phyloP scores from a whole-genome alignment of 2,329 filamentous ascomycete genomes.

The Pseudomassariella vexata region DNA sequence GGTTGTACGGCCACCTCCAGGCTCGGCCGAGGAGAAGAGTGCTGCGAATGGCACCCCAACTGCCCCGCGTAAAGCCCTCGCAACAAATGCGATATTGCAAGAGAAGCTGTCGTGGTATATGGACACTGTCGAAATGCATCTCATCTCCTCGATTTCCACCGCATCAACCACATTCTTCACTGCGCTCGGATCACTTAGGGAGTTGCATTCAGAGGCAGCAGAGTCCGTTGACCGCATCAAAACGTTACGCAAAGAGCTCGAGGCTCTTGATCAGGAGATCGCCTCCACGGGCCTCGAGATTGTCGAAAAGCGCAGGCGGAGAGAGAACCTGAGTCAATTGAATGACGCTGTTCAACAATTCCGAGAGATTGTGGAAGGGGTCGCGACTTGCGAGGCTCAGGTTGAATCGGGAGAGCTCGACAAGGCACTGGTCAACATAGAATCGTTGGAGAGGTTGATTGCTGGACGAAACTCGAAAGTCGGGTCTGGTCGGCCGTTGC shows the following conservation, averaged over 20 bases:
- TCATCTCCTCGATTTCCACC: slow-evolving; percentile 93
- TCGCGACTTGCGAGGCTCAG: slow-evolving; percentile 70
- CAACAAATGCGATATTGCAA: slow-evolving; percentile 94
- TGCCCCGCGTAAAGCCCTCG: slow-evolving; percentile 75
- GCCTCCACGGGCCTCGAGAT: slow-evolving; percentile 80
- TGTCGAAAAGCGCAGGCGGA: slow-evolving; percentile 72
- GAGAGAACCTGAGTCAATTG: slow-evolving; percentile 79
- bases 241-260: slow-evolving; percentile 69
- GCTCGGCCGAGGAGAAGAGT: slow-evolving; percentile 46
- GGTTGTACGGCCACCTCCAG: slow-evolving; percentile 68
- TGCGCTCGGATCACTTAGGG: slow-evolving; percentile 81
- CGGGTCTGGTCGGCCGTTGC: slow-evolving; percentile 34
- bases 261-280: slow-evolving; percentile 79
- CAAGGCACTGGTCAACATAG: slow-evolving; percentile 70
- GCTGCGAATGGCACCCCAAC: slow-evolving; percentile 51
- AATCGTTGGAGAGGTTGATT: slow-evolving; percentile 73
- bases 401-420: slow-evolving; percentile 83
- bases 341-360: slow-evolving; percentile 80
- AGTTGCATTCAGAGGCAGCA: slow-evolving; percentile 86
- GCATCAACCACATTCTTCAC: slow-evolving; percentile 96
- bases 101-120: slow-evolving; percentile 99
- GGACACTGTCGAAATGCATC: slow-evolving; percentile 96
- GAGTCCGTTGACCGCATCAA: slow-evolving; percentile 88
- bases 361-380: slow-evolving; percentile 67
- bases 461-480: slow-evolving; percentile 45